Evolutionary conservation across 345 rosid genomes (phyloP), one percentile per base, ranked within the genome.

Genomic region (Acer saccharum): DNA sequence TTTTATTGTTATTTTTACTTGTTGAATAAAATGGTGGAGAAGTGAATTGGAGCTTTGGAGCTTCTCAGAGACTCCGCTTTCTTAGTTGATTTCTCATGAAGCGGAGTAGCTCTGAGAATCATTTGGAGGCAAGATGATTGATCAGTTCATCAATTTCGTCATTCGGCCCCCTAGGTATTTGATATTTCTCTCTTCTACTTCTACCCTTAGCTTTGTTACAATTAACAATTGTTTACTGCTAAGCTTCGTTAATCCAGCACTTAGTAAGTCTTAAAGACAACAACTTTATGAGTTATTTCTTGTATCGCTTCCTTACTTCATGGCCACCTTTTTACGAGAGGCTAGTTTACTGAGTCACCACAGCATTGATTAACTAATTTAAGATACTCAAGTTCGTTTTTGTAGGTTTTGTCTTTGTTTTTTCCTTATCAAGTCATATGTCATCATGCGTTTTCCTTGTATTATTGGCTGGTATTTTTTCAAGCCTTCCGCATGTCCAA

Each of bases 141-240:
- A 92, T 54, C 99, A 94, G 88, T 96, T 96, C 89, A 94, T 96
- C 87, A 92, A 94, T 86, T 96, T 96, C 77, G 95, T 96, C 20
- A 94, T 96, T 83, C 94, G 99, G 67, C 99, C 99, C 82, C 99
- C 99, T 71, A 92, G 99, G 99, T 95, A 17, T 72, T 6, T 29
- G 99, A 98, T 95, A 17, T 72, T 6, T 29, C 25, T 48, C 23
- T 0, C 11, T 29, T 64, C 68, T 57, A 62, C 11, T 29, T 64
- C 71, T 50, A 62, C 54, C 68, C 62, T 77, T 67, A 52, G 21
- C 21, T n/a, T 60, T 0, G 27, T 21, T 60, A 60, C 39, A 3
- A 35, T 35, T 35, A 35, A 5, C 21, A 21, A 7, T 60, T 9
- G 27, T 54, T 17, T 54, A 64, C 48, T 70, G 39, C 10, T 58